Base-by-base conservation (phyloP, 176 grass and related monocot species). In the Zoysia pacifica region DNA sequence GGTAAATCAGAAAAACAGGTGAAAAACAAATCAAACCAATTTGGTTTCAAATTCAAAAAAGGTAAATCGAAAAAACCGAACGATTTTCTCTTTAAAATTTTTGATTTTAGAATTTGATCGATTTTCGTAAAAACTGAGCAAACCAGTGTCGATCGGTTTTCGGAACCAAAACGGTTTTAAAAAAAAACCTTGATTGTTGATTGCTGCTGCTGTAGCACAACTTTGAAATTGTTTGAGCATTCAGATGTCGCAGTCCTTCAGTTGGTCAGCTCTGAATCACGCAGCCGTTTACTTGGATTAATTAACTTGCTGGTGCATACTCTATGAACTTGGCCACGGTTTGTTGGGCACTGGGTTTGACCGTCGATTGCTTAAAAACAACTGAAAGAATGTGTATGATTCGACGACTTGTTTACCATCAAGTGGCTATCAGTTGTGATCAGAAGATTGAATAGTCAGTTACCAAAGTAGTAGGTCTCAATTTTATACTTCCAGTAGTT, bases 201-300 rank as follows among this genome's bases (percentile, higher is more conserved):
- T 28, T 28, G 28, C 28, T 28, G 28, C 28, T 28, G 28, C 28
- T 28, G 28, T 28, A 28, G 28, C 0, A 28, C 28, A 28, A 28
- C 28, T 28, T 28, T 28, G 13, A 54, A 5, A 16, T 54, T 18
- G 6, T 18, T 6, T 72, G 43, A 67, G 48, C 11, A 61, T 49
- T 69, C 43, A 41, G 60, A 12, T 74, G 59, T 74, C 80, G 2
- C 59, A 18, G 6, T 55, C 60, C 39, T 16, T 73, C 45, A 63
- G 70, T 69, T 68, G 64, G 35, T 70, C 55, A 62, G 78, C 53
- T 68, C 51, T 41, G 37, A 4, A 35, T 20, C 11, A 15, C 14
- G 52, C 4, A 15, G 64, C 52, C 37, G 73, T 70, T 78, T 78
- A 84, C 62, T 76, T 83, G 0, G 63, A 61, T 42, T 69, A 62